Evolutionary conservation across 805 yeast genomes (phyloP), one percentile per base, ranked within the genome.

Genomic region (Kuraishia hungarica): DNA sequence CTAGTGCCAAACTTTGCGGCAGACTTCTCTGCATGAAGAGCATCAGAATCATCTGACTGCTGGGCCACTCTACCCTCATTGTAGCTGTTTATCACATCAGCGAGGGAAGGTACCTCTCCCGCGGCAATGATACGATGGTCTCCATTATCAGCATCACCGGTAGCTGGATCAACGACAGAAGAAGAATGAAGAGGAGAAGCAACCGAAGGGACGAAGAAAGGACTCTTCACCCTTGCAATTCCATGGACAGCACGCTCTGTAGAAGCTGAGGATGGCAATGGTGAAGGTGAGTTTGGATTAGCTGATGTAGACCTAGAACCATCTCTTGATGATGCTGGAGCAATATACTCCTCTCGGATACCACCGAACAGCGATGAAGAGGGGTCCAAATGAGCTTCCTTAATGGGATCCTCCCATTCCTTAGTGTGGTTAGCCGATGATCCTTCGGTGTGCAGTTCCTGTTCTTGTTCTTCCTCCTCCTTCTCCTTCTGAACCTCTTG

Each of bases 261-360:
- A 11, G 49, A 5, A 22, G 49, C 49, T 5, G 49, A 47, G 22
- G 7, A n/a, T 6, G 50, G 23, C 6, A 13, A 6, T 6, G 43
- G 43, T 35, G n/a, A 35, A 13, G 17, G 43, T 3, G 43, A 35
- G n/a, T 6, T 10, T 35, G 43, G 43, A 17, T 35, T 35, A 3
- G 43, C 11, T 15, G 43, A 35, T 35, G 43, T 3, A 19, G 51
- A 4, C 19, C 51, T 23, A 15, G 51, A 49, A 8, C 51, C 51
- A 22, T 49, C 54, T 52, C 55, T 20, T 55, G 59, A 8, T 13
- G 71, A 66, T 2, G 73, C 72, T 29, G 73, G 74, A 11, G 69
- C 74, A 20, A 70, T 61, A 58, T 60, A 69, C 29, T 64, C 55
- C n/a, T 60, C 63, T 52, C 62, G 66, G 28, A 70, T 72, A 24